These are phyloP conservation scores for Penicillium crystallinum DNA, from an alignment of 495 filamentous ascomycete species.

Conservation along the genomic window DNA sequence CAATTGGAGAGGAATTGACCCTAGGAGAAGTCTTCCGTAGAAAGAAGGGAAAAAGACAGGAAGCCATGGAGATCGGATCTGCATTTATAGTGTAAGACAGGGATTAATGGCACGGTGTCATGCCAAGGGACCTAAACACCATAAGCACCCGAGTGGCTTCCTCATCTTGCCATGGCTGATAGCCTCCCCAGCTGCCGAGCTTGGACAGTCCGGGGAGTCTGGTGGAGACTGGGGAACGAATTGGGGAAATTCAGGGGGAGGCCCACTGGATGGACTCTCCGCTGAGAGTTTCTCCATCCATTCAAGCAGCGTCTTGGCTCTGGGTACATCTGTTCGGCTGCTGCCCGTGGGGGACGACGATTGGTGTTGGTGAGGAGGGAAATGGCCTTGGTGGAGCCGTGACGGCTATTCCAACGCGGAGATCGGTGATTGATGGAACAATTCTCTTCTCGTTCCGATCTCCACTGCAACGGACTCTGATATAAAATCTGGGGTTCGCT, in stretches of 20 bases:
- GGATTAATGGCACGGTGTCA: constrained; percentile 2
- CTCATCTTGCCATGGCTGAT: not conserved
- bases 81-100: constrained; percentile 13
- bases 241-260: constrained; percentile 18
- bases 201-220: not conserved
- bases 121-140: constrained; percentile 3
- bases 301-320: not conserved
- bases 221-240: constrained; percentile 11
- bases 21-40: not conserved
- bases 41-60: not conserved
- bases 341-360: not conserved
- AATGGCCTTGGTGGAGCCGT: not conserved
- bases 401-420: not conserved
- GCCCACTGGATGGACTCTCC: not conserved
- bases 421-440: constrained; percentile 4
- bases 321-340: not conserved
- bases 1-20: not conserved
- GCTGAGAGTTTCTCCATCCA: constrained; percentile 19
- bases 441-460: not conserved
- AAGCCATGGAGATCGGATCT: not conserved
- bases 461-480: not conserved
- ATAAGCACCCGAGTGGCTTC: constrained; percentile 5
- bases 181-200: not conserved
- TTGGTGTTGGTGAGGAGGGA: not conserved
- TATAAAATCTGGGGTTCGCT: not conserved